A percentile compares a stretch with the other conserved stretches of the same genome.
These are phyloP conservation scores for Phascolomyces articulosus DNA, from an alignment of 371 early-diverging fungal species.

Conservation along the genomic window DNA sequence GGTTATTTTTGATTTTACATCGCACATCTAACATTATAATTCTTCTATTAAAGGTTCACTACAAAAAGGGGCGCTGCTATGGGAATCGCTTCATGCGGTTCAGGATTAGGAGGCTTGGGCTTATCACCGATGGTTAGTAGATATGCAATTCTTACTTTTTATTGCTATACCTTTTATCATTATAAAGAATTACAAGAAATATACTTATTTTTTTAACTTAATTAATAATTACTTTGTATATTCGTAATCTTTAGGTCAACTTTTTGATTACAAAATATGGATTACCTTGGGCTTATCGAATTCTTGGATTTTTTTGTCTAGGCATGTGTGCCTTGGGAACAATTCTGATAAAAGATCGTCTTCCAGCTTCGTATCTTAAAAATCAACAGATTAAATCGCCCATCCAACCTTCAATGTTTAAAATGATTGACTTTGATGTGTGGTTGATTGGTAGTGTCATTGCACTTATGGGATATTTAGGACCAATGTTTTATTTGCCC, in stretches of 20 bases:
- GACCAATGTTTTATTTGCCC: conserved; percentile 37
- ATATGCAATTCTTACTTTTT: neutral
- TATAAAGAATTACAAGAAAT: too few relatives aligned
- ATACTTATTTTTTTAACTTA: conserved; percentile 27
- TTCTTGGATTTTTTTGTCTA: conserved; percentile 39
- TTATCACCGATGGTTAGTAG: neutral
- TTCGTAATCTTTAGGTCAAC: neutral
- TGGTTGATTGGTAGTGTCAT: conserved; percentile 37
- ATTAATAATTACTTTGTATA: neutral
- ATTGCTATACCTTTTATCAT: neutral
- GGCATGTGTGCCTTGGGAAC: conserved; percentile 34
- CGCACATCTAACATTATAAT: neutral
- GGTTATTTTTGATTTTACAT: too few relatives aligned
- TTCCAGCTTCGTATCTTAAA: conserved; percentile 18
- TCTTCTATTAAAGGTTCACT: neutral
- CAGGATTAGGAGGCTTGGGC: neutral
- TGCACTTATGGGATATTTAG: conserved; percentile 36
- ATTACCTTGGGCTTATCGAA: conserved; percentile 26
- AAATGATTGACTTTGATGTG: conserved; percentile 26
- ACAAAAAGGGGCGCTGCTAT: neutral
- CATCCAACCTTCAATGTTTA: conserved; percentile 29
- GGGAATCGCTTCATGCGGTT: neutral
- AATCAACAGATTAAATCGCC: conserved; percentile 30
- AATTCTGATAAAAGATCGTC: conserved; percentile 33
- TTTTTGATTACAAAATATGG: neutral